phyloP scores from a whole-genome alignment of 2,329 filamentous ascomycete species.

The Drechslera avenae region DNA sequence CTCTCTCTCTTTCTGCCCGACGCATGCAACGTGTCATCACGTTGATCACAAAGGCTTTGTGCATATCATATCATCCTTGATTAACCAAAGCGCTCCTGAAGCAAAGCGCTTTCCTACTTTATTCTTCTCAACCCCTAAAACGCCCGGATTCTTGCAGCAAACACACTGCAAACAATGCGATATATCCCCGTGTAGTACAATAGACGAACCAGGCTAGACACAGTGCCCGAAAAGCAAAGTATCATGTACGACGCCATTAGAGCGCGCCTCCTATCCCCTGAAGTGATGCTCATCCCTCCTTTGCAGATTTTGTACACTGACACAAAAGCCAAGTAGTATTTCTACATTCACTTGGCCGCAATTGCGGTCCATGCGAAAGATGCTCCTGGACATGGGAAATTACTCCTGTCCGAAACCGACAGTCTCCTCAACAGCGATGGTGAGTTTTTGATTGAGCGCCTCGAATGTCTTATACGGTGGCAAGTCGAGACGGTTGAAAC shows the following conservation, averaged over 20 bases:
- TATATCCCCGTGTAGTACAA: constrained; percentile 11
- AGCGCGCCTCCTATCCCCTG: constrained; percentile 5
- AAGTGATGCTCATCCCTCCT: constrained; percentile 2
- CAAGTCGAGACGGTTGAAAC: constrained; percentile 96
- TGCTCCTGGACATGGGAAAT: constrained; percentile 2
- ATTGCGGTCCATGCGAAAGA: neutral
- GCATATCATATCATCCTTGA: neutral
- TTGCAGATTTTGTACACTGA: constrained; percentile 15
- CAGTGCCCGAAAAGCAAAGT: constrained; percentile 3
- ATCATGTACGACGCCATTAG: constrained; percentile 9
- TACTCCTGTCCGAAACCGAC: constrained; percentile 98
- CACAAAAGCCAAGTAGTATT: constrained; percentile 11
- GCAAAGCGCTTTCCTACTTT: constrained; percentile 2
- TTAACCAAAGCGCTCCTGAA: neutral
- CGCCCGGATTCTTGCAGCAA: neutral
- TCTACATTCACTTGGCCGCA: neutral
- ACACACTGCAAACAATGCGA: constrained; percentile 12
- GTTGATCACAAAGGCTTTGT: neutral
- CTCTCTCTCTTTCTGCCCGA: too few species aligned
- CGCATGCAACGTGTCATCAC: too few species aligned
- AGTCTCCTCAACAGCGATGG: constrained; percentile 97
- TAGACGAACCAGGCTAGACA: constrained; percentile 12
- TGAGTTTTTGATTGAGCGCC: constrained; percentile 83
- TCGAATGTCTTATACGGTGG: constrained; percentile 92
- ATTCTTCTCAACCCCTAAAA: neutral